Conservation (phyloP, 2,329 filamentous ascomycete genomes). For the Malbranchea cinnamomea region DNA sequence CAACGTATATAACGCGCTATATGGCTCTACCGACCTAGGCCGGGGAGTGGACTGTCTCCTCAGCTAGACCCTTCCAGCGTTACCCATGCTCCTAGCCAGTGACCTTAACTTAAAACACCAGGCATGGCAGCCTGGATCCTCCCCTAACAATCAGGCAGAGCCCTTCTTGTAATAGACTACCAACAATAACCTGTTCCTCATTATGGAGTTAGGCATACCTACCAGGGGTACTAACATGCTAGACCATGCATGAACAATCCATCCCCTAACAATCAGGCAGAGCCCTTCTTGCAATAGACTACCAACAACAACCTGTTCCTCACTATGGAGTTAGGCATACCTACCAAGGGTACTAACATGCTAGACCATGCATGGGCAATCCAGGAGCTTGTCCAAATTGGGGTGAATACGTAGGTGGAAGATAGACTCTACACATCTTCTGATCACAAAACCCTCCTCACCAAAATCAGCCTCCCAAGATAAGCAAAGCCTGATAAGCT, state of each 20-base stretch:
- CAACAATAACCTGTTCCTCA: too few species aligned
- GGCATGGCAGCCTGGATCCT: constrained; percentile 1
- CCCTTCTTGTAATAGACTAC: too few species aligned
- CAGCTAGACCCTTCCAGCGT: not conserved
- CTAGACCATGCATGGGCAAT: constrained; percentile 1
- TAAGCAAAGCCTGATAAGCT: not conserved
- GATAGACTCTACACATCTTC: not conserved
- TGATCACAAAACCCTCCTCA: constrained; percentile 1
- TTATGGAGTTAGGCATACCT: too few species aligned
- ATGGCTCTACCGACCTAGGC: not conserved
- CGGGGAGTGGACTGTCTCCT: not conserved
- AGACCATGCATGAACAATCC: too few species aligned
- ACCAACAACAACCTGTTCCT: not conserved
- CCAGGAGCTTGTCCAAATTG: not conserved
- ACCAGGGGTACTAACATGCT: too few species aligned
- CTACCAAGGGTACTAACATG: not conserved
- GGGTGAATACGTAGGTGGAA: not conserved
- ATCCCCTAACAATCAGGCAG: not conserved
- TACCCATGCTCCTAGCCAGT: not conserved
- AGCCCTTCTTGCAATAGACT: constrained; percentile 1
- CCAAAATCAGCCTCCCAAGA: constrained; percentile 1
- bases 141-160: not conserved
- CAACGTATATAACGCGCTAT: constrained; percentile 1
- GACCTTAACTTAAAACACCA: constrained; percentile 1
- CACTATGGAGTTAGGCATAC: not conserved